phyloP scores from a whole-genome alignment of 2,329 filamentous ascomycete genomes.

The Fusarium succisae region DNA sequence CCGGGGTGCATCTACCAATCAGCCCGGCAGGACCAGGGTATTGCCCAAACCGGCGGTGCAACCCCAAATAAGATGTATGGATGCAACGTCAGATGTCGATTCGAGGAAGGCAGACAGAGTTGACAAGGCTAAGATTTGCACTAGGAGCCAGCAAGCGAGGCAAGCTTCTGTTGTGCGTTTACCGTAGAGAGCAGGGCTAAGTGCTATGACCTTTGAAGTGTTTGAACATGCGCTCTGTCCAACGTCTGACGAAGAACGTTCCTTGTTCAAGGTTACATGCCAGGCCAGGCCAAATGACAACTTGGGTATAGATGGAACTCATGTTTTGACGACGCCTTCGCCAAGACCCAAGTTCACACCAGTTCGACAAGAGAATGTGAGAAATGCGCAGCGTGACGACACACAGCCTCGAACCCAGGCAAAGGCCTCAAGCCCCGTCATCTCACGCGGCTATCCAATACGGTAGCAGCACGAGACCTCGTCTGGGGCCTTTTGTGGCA shows the following conservation, averaged over 20 bases:
- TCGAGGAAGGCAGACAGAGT: constrained; percentile 17
- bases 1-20: constrained; percentile 43
- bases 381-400: constrained; percentile 38
- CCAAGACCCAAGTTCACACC: constrained; percentile 40
- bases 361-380: constrained; percentile 24
- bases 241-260: not conserved
- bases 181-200: not conserved
- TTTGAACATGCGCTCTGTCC: not conserved
- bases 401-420: constrained; percentile 39
- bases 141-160: constrained; percentile 15
- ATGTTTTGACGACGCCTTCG: constrained; percentile 4
- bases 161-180: constrained; percentile 15
- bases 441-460: constrained; percentile 43
- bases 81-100: constrained; percentile 38
- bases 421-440: constrained; percentile 37
- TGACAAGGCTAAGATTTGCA: constrained; percentile 21
- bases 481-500: constrained; percentile 43
- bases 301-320: not conserved
- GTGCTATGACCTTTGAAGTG: constrained; percentile 10
- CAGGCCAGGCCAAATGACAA: not conserved
- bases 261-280: not conserved
- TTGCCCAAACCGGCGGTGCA: constrained; percentile 37
- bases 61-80: constrained; percentile 36
- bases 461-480: constrained; percentile 45
- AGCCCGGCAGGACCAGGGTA: constrained; percentile 30